Base-by-base conservation (phyloP, 139 green algal species). In the Zygnema cylindricum region DNA sequence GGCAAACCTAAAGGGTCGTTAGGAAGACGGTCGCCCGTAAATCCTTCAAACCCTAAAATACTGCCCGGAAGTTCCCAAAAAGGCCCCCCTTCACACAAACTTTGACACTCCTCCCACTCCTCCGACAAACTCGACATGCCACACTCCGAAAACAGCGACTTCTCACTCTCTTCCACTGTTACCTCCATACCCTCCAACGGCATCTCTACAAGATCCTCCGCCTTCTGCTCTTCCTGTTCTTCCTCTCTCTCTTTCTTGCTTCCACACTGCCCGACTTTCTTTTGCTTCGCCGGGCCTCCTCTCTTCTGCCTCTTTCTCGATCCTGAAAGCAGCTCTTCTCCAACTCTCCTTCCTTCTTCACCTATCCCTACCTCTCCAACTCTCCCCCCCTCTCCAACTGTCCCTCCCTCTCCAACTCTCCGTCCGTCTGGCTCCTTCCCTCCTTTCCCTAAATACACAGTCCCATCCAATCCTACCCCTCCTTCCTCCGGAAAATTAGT, bases 401-500 rank as follows among this genome's bases (percentile, higher is more conserved):
- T n/a, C n/a, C n/a, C n/a, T n/a, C n/a, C n/a, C n/a, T n/a, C n/a
- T n/a, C n/a, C n/a, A n/a, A n/a, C n/a, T n/a, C n/a, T n/a, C n/a
- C n/a, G n/a, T n/a, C n/a, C n/a, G n/a, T n/a, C n/a, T n/a, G n/a
- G n/a, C n/a, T 25, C 7, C 49, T 7, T 16, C 16, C 16, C 49
- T 63, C 49, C 49, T 7, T 16, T 63, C 49, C 49, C 49, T 16
- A 25, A 16, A 16, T 63, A 63, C 7, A 63, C 49, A 7, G 7
- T 16, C 49, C 49, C 49, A 7, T 63, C 49, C 16, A 63, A 7
- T 25, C 7, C 7, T 25, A 63, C 49, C 16, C 49, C 49, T 63
- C 49, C 49, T 16, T 63, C 49, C 49, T 63, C 49, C 2, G 86
- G 95, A 84, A 99, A 99, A 86, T 99, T 99, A 94, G 95, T 98